Evolutionary conservation across 176 grass and related monocot genomes (phyloP).

Genomic region (Bromus sterilis): DNA sequence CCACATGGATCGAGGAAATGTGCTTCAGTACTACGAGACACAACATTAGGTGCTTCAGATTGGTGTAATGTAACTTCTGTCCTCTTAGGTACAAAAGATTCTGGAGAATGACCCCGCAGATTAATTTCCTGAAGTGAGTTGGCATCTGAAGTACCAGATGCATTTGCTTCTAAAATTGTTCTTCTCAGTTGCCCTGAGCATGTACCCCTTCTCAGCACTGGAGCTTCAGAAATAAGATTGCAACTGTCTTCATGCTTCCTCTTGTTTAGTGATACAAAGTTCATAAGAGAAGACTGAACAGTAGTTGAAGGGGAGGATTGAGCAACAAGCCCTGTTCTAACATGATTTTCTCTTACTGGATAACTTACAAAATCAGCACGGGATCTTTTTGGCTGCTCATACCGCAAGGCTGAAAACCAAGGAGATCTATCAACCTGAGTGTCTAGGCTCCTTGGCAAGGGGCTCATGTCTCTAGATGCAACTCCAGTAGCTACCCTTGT

Average conservation of each 20-base stretch:
- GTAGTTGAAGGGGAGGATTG: slow-evolving; percentile 34
- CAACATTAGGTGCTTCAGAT: slow-evolving; percentile 17
- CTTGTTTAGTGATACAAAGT: slow-evolving; percentile 70
- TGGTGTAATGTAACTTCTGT: slow-evolving; percentile 24
- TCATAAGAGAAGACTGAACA: slow-evolving; percentile 73
- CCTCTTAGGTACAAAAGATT: slow-evolving; percentile 22
- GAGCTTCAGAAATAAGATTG: slow-evolving; percentile 69
- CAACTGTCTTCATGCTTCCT: slow-evolving; percentile 63
- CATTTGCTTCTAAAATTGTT: slow-evolving; percentile 29
- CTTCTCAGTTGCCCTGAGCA: slow-evolving; percentile 33
- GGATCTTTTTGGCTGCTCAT: slow-evolving; percentile 40
- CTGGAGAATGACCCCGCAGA: neutral
- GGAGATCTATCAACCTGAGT: slow-evolving; percentile 31
- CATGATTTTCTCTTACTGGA: neutral
- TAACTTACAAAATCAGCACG: slow-evolving; percentile 19
- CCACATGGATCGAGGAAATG: slow-evolving; percentile 24
- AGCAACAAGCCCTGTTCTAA: slow-evolving; percentile 23
- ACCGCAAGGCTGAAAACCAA: slow-evolving; percentile 27
- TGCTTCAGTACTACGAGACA: slow-evolving; percentile 7
- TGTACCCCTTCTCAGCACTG: slow-evolving; percentile 57
- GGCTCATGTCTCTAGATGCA: slow-evolving; percentile 12
- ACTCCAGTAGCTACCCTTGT: slow-evolving; percentile 13
- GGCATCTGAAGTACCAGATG: slow-evolving; percentile 6
- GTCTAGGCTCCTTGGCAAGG: slow-evolving; percentile 10
- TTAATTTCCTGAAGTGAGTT: slow-evolving; percentile 30